A percentile compares a stretch with the other conserved stretches of the same genome.
phyloP scores from a whole-genome alignment of 768 basidiomycete genomes.

The Tricholoma sp. region DNA sequence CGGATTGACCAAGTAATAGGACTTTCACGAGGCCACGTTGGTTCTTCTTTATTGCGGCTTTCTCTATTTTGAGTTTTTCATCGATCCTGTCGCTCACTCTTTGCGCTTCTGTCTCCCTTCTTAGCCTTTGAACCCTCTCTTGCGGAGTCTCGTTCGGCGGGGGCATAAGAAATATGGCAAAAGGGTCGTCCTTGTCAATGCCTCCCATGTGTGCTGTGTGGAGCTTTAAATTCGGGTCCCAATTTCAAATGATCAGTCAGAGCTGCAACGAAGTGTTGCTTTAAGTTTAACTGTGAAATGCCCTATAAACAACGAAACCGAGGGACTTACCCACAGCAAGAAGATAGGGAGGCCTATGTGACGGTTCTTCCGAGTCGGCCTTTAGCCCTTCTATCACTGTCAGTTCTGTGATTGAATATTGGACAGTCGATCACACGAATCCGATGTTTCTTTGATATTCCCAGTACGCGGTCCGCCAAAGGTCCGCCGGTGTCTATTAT shows the following conservation, averaged over 20 bases:
- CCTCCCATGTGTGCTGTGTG: background rate
- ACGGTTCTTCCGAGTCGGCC: no score
- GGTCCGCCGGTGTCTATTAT: no score
- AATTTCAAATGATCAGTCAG: background rate
- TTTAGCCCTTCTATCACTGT: background rate
- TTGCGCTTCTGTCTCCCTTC: constrained; percentile 52
- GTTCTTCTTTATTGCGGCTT: constrained; percentile 37
- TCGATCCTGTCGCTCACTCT: constrained; percentile 56
- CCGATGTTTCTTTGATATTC: no score
- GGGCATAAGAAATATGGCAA: constrained; percentile 52
- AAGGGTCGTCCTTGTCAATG: constrained; percentile 51
- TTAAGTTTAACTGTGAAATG: background rate
- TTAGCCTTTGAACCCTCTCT: constrained; percentile 38
- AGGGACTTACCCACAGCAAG: background rate
- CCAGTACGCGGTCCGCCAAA: no score
- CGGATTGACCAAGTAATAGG: constrained; percentile 54
- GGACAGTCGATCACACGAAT: no score
- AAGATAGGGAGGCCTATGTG: background rate
- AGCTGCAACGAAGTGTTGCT: no score
- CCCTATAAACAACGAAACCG: background rate
- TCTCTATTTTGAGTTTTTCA: constrained; percentile 46
- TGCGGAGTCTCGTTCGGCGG: constrained; percentile 52
- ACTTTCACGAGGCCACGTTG: constrained; percentile 41
- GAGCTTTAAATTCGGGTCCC: background rate
- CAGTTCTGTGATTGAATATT: background rate